Base-by-base conservation (phyloP, 2,329 filamentous ascomycete genomes). In the Ceratocystis variospora region DNA sequence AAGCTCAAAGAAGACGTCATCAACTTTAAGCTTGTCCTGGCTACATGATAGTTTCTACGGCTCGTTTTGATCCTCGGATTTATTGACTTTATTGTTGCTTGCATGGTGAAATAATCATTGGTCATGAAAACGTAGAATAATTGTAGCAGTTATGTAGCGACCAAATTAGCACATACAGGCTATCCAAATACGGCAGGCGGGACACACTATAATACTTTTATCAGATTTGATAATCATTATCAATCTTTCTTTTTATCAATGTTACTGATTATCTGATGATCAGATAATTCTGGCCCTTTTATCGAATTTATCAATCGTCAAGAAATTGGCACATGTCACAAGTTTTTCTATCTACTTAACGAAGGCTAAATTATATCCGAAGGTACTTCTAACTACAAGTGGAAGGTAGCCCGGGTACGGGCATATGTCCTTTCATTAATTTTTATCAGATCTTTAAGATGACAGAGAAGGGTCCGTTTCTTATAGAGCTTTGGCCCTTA, bases 241-340 rank as follows among this genome's bases (percentile, higher is more conserved):
- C 61, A 44, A 65, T 61, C 50, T 46, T 37, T 37, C 33, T 37
- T 41, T 63, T 65, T 28, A 62, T 65, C 41, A 62, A 62, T 28
- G 12, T 22, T 25, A 33, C 12, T 59, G 46, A 64, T 65, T 65
- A 65, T 65, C 64, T 50, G 64, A 65, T 65, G 17, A 50, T 65
- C 64, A 41, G 55, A 65, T 61, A 64, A 64, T 25, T 44, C n/a
- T 7, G n/a, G 10, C 1, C n/a, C 33, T 33, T 64, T 64, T 19
- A 64, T 55, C 28, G 46, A 64, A 10, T 64, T 64, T 64, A 64
- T 64, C 46, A 50, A 6, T 19, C 15, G 55, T 25, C 55, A 59
- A 37, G 55, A n/a, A 31, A 28, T 15, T 59, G 55, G 37, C 55
- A 59, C 19, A 37, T 59, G 31, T 12, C 31, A 33, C 55, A 19